phyloP scores from a whole-genome alignment of 306 rosid species.

The Calophaca sinica region DNA sequence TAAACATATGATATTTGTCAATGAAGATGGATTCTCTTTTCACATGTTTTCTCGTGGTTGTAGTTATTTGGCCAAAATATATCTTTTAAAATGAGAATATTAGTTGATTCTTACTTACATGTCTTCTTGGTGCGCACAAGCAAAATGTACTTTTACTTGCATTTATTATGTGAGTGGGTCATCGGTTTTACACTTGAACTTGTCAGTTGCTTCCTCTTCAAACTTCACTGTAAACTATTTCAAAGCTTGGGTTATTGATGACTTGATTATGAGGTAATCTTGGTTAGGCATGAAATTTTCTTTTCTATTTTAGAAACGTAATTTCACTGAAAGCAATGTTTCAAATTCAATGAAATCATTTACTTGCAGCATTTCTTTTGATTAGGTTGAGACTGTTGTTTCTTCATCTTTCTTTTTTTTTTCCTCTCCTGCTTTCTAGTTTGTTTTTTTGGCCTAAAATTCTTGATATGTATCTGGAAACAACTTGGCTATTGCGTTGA shows the following conservation, averaged over 20 bases:
- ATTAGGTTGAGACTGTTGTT: slow-evolving; percentile 30
- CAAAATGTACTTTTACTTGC: background rate
- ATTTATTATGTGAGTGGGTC: background rate
- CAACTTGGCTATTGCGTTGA: slow-evolving; percentile 95
- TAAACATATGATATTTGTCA: slow-evolving; percentile 32
- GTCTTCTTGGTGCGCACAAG: slow-evolving; percentile 24
- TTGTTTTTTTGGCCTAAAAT: slow-evolving; percentile 27
- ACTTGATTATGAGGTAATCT: slow-evolving; percentile 6
- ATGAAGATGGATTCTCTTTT: slow-evolving; percentile 17
- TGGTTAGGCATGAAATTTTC: background rate
- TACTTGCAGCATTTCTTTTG: slow-evolving; percentile 1
- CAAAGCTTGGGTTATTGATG: background rate
- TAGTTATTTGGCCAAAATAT: background rate
- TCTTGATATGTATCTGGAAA: slow-evolving; percentile 49
- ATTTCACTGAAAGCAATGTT: slow-evolving; percentile 12
- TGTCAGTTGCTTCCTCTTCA: background rate
- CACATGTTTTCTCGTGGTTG: slow-evolving; percentile 13
- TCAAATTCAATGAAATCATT: slow-evolving; percentile 39
- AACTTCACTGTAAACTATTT: background rate
- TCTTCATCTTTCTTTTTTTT: slow-evolving; percentile 12
- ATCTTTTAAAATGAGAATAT: slow-evolving; percentile 1
- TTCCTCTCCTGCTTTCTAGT: background rate
- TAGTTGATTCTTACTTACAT: background rate
- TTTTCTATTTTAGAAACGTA: slow-evolving; percentile 12
- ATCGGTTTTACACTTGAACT: slow-evolving; percentile 23